A percentile compares a stretch with the other conserved stretches of the same genome.
phyloP scores from a whole-genome alignment of 768 basidiomycete genomes.

The Trametes elegans region DNA sequence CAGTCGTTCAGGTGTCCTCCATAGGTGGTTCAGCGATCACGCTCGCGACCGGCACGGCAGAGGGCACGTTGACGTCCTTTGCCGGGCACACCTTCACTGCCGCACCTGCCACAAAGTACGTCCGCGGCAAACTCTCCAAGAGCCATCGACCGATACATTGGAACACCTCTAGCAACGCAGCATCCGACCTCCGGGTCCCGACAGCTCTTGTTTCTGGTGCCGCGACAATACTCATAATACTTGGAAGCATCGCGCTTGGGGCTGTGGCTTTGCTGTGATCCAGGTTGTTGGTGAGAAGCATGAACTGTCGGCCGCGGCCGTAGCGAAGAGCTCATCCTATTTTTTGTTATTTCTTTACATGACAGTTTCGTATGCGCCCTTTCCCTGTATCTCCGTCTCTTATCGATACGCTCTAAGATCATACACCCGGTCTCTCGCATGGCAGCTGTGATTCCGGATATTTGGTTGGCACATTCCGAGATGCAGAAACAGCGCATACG shows the following conservation, averaged over 20 bases:
- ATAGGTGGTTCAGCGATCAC: constrained; percentile 27
- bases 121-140: neutral
- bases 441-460: no score
- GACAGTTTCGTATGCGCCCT: no score
- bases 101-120: constrained; percentile 7
- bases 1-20: constrained; percentile 24
- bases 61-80: constrained; percentile 17
- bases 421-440: neutral
- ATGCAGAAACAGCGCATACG: no score
- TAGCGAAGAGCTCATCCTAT: no score
- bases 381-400: no score
- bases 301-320: no score
- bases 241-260: neutral
- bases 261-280: constrained; percentile 3
- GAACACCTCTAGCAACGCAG: neutral
- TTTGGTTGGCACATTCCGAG: no score
- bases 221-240: neutral
- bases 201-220: neutral
- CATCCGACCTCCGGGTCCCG: neutral
- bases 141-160: no score
- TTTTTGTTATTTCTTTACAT: no score
- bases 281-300: no score
- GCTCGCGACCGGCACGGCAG: constrained; percentile 21
- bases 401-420: constrained; percentile 16
- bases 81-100: constrained; percentile 26